These are phyloP conservation scores for Phycomyces nitens DNA, from an alignment of 192 early-diverging fungal genomes.

Conservation along the genomic window DNA sequence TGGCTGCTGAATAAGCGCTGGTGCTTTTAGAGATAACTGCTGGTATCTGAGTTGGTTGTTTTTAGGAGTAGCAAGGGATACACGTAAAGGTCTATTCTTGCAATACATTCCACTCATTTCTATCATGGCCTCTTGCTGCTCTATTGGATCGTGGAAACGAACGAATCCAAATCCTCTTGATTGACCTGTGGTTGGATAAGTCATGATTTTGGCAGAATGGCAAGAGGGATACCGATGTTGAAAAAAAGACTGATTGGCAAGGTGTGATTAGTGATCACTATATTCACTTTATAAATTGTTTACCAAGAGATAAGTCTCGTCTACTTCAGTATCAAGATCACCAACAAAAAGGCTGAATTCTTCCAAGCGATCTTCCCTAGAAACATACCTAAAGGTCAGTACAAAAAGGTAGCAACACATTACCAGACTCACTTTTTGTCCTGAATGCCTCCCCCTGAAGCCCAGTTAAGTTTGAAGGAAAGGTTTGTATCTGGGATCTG, in stretches of 20 bases:
- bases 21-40: constrained; percentile 6
- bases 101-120: constrained; percentile 86
- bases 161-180: constrained; percentile 94
- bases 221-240: constrained; percentile 78
- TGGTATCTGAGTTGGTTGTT: constrained; percentile 62
- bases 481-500: constrained; percentile 78
- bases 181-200: constrained; percentile 74
- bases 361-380: constrained; percentile 55
- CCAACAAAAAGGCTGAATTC: constrained; percentile 95
- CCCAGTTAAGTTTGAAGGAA: constrained; percentile 93
- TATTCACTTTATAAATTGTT: constrained; percentile 16
- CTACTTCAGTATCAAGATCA: constrained; percentile 86
- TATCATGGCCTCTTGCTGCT: constrained; percentile 84
- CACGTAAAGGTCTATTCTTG: constrained; percentile 83
- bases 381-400: not conserved
- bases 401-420: not conserved
- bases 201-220: constrained; percentile 91
- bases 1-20: constrained; percentile 22
- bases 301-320: constrained; percentile 77
- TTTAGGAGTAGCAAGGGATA: constrained; percentile 86
- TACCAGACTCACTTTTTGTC: constrained; percentile 44
- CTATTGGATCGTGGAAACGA: constrained; percentile 79
- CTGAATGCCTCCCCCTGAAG: constrained; percentile 70
- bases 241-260: constrained; percentile 64
- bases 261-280: not conserved